A percentile compares a stretch with the other conserved stretches of the same genome.
phyloP scores from a whole-genome alignment of 2,329 filamentous ascomycete species.

The Aspergillus tanneri region DNA sequence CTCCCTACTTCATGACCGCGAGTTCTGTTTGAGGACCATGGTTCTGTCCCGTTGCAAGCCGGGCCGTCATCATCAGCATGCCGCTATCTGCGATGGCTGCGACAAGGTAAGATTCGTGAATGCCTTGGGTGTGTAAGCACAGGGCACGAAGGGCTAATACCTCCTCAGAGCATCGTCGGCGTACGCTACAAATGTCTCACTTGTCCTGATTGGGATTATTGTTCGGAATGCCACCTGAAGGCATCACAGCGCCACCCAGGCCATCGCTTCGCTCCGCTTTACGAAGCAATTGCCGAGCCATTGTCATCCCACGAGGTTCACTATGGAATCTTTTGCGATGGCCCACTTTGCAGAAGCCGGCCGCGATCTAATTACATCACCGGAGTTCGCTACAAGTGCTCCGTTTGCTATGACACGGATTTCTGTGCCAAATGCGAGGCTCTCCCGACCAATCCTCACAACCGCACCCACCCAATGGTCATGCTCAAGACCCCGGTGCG shows the following conservation, averaged over 20 bases:
- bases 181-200: conserved; percentile 94
- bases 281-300: conserved; percentile 62
- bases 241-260: conserved; percentile 70
- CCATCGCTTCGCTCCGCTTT: conserved; percentile 87
- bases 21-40: conserved; percentile 59
- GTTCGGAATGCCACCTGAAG: conserved; percentile 68
- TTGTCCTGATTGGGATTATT: conserved; percentile 98
- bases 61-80: conserved; percentile 78
- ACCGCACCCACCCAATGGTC: conserved; percentile 93
- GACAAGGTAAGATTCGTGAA: conserved; percentile 61
- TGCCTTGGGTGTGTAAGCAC: too few species aligned
- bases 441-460: conserved; percentile 78
- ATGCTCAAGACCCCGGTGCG: conserved; percentile 94
- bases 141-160: too few species aligned
- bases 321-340: conserved; percentile 89
- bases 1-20: conserved; percentile 50
- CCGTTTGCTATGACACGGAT: conserved; percentile 90
- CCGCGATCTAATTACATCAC: conserved; percentile 59
- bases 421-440: conserved; percentile 96
- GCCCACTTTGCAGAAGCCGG: conserved; percentile 72
- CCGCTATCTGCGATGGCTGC: conserved; percentile 92
- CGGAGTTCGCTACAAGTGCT: conserved; percentile 93
- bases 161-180: conserved; percentile 69
- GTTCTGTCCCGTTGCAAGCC: conserved; percentile 69
- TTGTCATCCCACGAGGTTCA: conserved; percentile 59